Evolutionary conservation across 768 basidiomycete genomes (phyloP), one percentile per base, ranked within the genome.

Genomic region (Suillus subaureus): DNA sequence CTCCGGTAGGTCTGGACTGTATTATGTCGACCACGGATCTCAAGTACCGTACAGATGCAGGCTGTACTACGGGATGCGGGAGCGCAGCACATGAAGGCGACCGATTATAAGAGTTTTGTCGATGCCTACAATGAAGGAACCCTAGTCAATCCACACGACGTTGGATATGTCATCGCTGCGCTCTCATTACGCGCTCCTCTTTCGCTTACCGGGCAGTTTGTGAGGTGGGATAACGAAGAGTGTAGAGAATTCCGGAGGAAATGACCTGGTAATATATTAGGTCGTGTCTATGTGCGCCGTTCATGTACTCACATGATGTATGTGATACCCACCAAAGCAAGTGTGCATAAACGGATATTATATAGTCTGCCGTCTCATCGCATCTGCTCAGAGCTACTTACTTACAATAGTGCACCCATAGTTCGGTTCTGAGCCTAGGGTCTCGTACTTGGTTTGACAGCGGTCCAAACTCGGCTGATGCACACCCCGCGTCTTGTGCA

Each of bases 81-180:
- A 33, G 78, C 79, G 0, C 71, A 77, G 26, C 74, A 80, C 60
- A 90, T 97, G 89, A 68, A 79, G 11, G 70, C 83, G 23, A 70
- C 80, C 37, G 88, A 88, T 45, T 80, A 91, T 70, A 70, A 82
- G 28, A 79, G 74, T 40, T 95, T 95, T 71, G 73, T 87, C 28
- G 79, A 83, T 11, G 83, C 83, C 18, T 80, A 91, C 70, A 77
- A 74, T 15, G 84, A 87, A 28, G 91, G 91, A n/a, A 84, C 86
- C 64, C 85, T 97, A 26, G 85, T 95, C 40, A 85, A 84, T 57
- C 89, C 95, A 1, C 87, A 91, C 66, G 87, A 89, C 66, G 85
- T 84, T 67, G 94, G 91, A 1, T 83, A 90, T 75, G 90, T 95
- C 62, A 87, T 96, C 68, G 95, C 94, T 13, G 84, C 85, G 8